Conservation (phyloP, 148 eudicot genomes). For the Nyssa sinensis region DNA sequence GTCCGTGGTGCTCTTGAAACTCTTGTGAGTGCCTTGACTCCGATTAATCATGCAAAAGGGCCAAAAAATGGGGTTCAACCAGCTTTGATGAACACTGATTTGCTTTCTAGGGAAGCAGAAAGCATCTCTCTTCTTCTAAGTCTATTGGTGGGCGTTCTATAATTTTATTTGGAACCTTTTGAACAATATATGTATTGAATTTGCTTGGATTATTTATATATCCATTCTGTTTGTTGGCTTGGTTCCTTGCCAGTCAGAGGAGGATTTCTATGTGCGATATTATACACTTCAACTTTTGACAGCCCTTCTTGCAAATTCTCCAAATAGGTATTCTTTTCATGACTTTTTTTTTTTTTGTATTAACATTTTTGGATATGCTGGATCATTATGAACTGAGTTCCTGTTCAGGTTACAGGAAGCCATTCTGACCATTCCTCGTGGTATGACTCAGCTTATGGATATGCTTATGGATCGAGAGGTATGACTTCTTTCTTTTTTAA, state of each 20-base stretch:
- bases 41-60: constrained; percentile 68
- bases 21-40: constrained; percentile 85
- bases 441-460: constrained; percentile 93
- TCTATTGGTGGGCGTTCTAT: constrained; percentile 62
- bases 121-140: constrained; percentile 87
- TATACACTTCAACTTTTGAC: constrained; percentile 93
- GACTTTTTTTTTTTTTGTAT: background rate
- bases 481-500: constrained; percentile 8
- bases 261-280: constrained; percentile 92
- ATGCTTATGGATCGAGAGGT: constrained; percentile 99
- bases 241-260: constrained; percentile 69
- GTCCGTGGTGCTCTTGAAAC: constrained; percentile 98
- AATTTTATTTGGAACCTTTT: constrained; percentile 2
- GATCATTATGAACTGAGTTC: constrained; percentile 24
- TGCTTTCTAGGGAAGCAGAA: constrained; percentile 88
- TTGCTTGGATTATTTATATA: too few relatives aligned
- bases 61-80: constrained; percentile 76
- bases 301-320: constrained; percentile 83
- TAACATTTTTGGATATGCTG: background rate
- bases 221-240: constrained; percentile 14
- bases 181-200: background rate
- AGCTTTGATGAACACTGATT: constrained; percentile 82
- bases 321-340: constrained; percentile 55
- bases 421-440: constrained; percentile 90
- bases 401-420: constrained; percentile 91